phyloP scores from a whole-genome alignment of 163 green algal species.

The Chlamydomonas reinhardtii region DNA sequence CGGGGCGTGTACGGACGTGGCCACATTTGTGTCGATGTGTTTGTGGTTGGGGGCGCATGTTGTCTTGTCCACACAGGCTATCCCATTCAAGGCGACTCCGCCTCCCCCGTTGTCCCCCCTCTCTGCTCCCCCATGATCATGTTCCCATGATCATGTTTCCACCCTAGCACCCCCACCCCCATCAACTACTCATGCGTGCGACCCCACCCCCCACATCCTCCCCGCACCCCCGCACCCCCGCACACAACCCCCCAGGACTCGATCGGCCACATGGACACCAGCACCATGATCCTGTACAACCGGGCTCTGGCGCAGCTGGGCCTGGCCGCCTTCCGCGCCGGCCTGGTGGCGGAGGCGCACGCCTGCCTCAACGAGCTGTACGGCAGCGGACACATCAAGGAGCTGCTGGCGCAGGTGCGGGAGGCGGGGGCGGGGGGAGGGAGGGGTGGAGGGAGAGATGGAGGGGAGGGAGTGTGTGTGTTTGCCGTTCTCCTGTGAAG shows the following conservation, averaged over 20 bases:
- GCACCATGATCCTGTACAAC: conserved; percentile 96
- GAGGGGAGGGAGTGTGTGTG: neutral
- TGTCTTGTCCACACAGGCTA: no score
- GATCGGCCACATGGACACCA: conserved; percentile 92
- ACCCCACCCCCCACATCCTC: neutral
- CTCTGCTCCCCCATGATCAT: no score
- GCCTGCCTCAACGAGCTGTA: conserved; percentile 95
- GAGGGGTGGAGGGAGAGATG: neutral
- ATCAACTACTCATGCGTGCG: neutral
- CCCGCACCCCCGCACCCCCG: neutral
- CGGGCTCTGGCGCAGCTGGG: conserved; percentile 95
- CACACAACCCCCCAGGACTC: conserved; percentile 71
- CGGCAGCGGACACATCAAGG: conserved; percentile 90
- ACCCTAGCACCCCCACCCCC: no score
- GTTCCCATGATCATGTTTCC: no score
- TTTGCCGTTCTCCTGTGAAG: no score
- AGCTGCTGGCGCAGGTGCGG: conserved; percentile 95
- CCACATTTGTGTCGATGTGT: neutral
- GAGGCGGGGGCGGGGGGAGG: no score
- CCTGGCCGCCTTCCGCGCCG: conserved; percentile 91
- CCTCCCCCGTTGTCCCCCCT: no score
- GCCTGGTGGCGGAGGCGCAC: conserved; percentile 87
- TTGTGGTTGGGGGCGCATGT: no score
- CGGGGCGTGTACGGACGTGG: neutral
- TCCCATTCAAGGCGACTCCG: no score